Percentiles rank a stretch among this genome's conserved stretches.
Conservation (phyloP, 2,329 filamentous ascomycete genomes). For the Orbilia blumenaviensis region DNA sequence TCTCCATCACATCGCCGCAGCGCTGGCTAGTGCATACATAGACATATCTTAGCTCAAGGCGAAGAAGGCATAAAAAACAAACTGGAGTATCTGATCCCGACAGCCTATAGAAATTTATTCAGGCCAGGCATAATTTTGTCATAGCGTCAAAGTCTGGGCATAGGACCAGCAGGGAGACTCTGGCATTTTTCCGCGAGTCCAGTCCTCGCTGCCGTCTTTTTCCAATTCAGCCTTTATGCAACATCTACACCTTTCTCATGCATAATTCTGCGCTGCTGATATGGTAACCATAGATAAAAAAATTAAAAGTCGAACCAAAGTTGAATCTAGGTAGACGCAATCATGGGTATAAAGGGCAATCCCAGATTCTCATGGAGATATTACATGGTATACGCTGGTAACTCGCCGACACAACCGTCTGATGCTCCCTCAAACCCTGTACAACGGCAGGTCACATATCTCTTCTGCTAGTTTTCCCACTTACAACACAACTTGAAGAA, state of each 20-base stretch:
- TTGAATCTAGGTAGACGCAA: not conserved
- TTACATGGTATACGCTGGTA: not conserved
- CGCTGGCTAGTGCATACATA: too few relatives aligned
- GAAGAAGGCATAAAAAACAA: not conserved
- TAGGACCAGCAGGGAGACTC: not conserved
- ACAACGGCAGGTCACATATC: not conserved
- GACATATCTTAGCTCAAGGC: not conserved
- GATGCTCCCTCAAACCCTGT: not conserved
- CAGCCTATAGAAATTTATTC: conserved; percentile 8
- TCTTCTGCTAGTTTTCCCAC: not conserved
- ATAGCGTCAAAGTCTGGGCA: conserved; percentile 47
- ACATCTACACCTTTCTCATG: not conserved
- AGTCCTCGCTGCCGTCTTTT: not conserved
- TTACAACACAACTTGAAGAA: conserved; percentile 11
- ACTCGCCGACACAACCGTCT: not conserved
- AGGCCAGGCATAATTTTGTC: conserved; percentile 20
- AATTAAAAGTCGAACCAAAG: conserved; percentile 10
- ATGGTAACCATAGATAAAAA: not conserved
- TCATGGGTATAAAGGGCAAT: not conserved
- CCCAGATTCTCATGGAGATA: not conserved
- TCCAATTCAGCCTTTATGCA: conserved; percentile 49
- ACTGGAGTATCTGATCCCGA: not conserved
- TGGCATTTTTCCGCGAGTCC: not conserved
- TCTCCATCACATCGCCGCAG: too few relatives aligned
- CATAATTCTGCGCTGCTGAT: not conserved